phyloP scores from a whole-genome alignment of 257 asterid species.

The Apocynum venetum region DNA sequence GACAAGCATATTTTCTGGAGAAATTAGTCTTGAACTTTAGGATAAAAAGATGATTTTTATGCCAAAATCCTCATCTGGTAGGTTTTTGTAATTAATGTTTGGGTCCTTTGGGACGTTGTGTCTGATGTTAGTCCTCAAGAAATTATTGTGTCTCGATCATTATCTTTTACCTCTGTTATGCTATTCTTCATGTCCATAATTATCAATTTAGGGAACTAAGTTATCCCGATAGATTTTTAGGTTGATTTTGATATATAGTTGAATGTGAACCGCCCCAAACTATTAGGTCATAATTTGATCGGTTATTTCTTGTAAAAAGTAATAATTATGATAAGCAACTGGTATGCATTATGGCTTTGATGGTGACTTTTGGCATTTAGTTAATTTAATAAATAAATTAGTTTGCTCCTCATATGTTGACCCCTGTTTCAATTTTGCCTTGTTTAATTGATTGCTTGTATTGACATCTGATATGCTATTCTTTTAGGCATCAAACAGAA shows the following conservation, averaged over 20 bases:
- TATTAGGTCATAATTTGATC: neutral
- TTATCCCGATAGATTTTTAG: neutral
- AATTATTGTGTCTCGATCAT: neutral
- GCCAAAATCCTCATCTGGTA: neutral
- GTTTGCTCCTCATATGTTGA: neutral
- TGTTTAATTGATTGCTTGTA: neutral
- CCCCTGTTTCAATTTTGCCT: neutral
- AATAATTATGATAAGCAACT: neutral
- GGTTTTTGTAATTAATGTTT: neutral
- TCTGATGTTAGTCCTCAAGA: neutral
- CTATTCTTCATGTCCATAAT: neutral
- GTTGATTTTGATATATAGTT: neutral
- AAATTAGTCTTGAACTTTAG: neutral
- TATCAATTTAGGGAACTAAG: conserved; percentile 1
- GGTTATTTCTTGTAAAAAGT: neutral
- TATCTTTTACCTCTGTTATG: conserved; percentile 1
- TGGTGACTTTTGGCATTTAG: neutral
- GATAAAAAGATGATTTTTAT: neutral
- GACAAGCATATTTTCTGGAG: neutral
- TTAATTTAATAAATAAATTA: neutral
- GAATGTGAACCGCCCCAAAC: neutral
- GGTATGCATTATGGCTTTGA: no score
- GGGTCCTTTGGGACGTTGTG: neutral
- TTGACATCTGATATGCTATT: neutral
- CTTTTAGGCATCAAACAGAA: conserved; percentile 14